Base-by-base conservation (phyloP, 139 green algal genomes). In the Chlamydomonas urium region DNA sequence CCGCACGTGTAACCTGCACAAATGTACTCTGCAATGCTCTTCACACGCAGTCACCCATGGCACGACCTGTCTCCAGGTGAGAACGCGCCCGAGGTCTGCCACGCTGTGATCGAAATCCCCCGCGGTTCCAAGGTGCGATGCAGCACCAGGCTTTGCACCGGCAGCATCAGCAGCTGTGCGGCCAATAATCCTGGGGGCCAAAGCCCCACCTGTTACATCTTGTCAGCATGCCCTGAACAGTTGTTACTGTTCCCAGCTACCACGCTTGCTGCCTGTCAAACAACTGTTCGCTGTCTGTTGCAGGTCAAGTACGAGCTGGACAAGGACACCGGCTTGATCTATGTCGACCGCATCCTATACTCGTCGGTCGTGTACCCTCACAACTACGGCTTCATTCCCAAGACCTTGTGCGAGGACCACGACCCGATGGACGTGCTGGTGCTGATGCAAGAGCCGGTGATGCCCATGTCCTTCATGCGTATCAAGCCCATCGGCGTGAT, bases 241-340 rank as follows among this genome's bases (percentile, higher is more conserved):
- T 50, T 14, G 42, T 24, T 50, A 50, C 14, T 50, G 42, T 24
- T 50, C 10, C 42, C 42, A 50, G 42, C 8, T 50, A 50, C 14
- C 8, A 50, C 14, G 42, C 10, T 50, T 50, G 8, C 42, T 50
- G 8, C 42, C 42, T 24, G 42, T 50, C 42, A 24, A 29, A 62
- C 53, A 62, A 34, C 53, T 62, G 24, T 5, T 62, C 10, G 14
- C 23, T 6, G 17, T 14, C 31, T 5, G 10, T n/a, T 45, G 59
- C 59, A 67, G 59, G 93, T 97, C 68, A 98, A 98, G 79, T 94
- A 97, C 73, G 93, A 98, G 81, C 83, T 98, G 56, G 93, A 98
- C 84, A 98, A 98, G 76, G 77, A 84, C 58, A 86, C 83, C 10
- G 87, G 86, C 48, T 71, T 93, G 47, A 78, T 78, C 63, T 92